Evolutionary conservation across 441 rosid genomes (phyloP).

Genomic region (Pelargonium cotyledonis): DNA sequence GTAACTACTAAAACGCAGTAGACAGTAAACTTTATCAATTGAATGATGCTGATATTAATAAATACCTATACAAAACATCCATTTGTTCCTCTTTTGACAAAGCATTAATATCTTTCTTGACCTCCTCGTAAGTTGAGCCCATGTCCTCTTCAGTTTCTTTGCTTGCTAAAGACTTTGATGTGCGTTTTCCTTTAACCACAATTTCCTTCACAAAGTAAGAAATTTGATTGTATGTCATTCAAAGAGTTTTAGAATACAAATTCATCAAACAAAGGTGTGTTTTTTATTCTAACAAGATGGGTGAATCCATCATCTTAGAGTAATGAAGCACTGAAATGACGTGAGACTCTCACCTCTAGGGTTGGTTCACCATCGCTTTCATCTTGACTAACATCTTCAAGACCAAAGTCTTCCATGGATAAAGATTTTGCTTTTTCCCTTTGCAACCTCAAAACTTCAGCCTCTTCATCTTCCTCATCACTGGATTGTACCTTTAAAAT

Average conservation of each 20-base stretch:
- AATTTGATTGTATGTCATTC: conserved; percentile 6
- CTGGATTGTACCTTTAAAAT: conserved; percentile 51
- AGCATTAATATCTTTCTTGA: conserved; percentile 61
- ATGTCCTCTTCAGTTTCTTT: conserved; percentile 29
- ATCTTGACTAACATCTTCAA: conserved; percentile 45
- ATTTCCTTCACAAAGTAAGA: conserved; percentile 47
- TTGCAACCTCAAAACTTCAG: conserved; percentile 42
- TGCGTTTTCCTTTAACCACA: conserved; percentile 31
- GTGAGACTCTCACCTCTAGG: conserved; percentile 42
- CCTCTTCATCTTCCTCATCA: conserved; percentile 71
- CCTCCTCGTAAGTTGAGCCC: conserved; percentile 36
- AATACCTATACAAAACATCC: conserved; percentile 69
- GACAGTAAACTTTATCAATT: neutral
- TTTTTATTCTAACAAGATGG: neutral
- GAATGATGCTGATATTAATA: neutral
- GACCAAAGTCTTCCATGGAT: conserved; percentile 66
- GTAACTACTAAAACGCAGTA: neutral
- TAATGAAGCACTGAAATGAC: conserved; percentile 9
- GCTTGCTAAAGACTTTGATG: conserved; percentile 19
- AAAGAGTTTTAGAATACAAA: conserved; percentile 5
- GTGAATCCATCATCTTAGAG: conserved; percentile 7
- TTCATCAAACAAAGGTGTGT: conserved; percentile 2
- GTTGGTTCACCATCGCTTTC: conserved; percentile 53
- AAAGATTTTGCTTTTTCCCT: conserved; percentile 37
- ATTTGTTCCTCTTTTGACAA: conserved; percentile 79